phyloP scores from a whole-genome alignment of 805 yeast genomes.

The Isabelozyma heimii region DNA sequence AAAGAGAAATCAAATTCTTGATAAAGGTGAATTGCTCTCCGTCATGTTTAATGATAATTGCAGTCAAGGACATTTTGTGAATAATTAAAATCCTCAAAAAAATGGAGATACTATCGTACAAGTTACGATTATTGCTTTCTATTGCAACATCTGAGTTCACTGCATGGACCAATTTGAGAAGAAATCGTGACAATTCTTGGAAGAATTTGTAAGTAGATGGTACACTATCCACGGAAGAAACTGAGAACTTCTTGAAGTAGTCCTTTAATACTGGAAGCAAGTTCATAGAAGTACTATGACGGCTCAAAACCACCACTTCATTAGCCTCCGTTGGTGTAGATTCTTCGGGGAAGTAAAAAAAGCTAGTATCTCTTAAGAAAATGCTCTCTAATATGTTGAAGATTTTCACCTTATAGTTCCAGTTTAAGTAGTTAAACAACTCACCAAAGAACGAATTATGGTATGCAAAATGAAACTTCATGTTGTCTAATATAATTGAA shows the following conservation, averaged over 20 bases:
- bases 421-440: constrained; percentile 28
- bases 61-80: constrained; percentile 51
- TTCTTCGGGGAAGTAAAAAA: constrained; percentile 2
- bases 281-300: constrained; percentile 10
- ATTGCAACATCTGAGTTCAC: constrained; percentile 7
- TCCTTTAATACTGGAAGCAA: constrained; percentile 40
- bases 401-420: constrained; percentile 24
- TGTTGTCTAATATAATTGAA: constrained; percentile 11
- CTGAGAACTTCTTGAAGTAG: constrained; percentile 47
- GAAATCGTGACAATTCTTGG: constrained; percentile 16
- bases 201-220: constrained; percentile 19
- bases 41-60: constrained; percentile 38
- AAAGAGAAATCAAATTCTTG: constrained; percentile 44
- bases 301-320: constrained; percentile 2
- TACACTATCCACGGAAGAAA: constrained; percentile 22
- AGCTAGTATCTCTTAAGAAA: constrained; percentile 18
- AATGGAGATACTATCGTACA: constrained; percentile 39
- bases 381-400: constrained; percentile 25
- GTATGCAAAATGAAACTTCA: constrained; percentile 24
- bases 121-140: constrained; percentile 1
- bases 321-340: neutral
- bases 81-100: constrained; percentile 56
- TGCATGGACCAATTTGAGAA: constrained; percentile 17
- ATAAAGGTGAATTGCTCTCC: constrained; percentile 46
- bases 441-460: constrained; percentile 40